phyloP scores from a whole-genome alignment of 176 grass and related monocot species.

The Aegilops sharonensis region DNA sequence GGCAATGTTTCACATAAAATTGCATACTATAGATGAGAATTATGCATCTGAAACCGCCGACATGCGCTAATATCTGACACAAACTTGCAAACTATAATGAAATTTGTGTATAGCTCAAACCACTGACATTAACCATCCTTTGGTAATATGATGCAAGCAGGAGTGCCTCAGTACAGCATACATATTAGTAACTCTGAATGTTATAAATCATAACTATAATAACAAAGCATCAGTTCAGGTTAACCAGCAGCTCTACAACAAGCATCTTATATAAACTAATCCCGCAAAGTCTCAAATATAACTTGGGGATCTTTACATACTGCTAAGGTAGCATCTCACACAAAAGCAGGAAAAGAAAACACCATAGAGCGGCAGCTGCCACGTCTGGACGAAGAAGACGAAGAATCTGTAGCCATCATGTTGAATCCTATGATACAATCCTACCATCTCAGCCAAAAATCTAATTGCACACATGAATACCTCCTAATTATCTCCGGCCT shows the following conservation, averaged over 20 bases:
- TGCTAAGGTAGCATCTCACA: conserved; percentile 29
- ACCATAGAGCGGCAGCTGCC: background rate
- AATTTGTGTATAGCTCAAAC: background rate
- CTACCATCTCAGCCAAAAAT: conserved; percentile 47
- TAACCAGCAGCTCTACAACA: conserved; percentile 47
- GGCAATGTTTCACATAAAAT: background rate
- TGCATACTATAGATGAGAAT: background rate
- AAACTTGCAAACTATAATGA: background rate
- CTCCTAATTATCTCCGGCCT: conserved; percentile 28
- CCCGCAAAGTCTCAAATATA: conserved; percentile 46
- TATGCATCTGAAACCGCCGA: no score
- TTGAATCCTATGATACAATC: conserved; percentile 59
- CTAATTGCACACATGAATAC: conserved; percentile 38
- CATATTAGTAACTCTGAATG: conserved; percentile 30
- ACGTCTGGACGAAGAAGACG: conserved; percentile 11
- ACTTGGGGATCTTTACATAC: conserved; percentile 30
- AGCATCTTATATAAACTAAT: conserved; percentile 32
- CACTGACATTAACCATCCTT: background rate
- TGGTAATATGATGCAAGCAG: background rate
- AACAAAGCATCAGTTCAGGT: conserved; percentile 19
- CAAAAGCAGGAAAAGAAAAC: background rate
- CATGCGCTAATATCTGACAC: no score
- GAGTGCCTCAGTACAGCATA: background rate
- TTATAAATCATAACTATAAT: conserved; percentile 18
- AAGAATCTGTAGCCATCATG: conserved; percentile 48